phyloP scores from a whole-genome alignment of 139 green algal species.

The Micromonas commoda region DNA sequence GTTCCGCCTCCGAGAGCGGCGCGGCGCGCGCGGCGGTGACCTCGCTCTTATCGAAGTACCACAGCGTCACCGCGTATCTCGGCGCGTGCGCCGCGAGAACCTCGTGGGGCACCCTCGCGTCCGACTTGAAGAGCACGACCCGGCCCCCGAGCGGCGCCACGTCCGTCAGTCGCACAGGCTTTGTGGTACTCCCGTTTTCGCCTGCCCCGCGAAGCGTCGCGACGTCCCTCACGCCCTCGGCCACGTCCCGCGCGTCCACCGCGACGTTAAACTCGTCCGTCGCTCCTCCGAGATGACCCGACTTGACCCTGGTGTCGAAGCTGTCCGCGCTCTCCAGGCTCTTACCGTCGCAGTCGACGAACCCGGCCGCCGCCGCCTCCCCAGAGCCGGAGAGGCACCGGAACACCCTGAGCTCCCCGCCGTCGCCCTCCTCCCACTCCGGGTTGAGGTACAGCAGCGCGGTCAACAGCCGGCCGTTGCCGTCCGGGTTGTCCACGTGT shows the following conservation, averaged over 20 bases:
- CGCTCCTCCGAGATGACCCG: neutral
- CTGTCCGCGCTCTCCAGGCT: neutral
- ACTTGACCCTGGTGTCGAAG: neutral
- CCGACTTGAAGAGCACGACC: neutral
- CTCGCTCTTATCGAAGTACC: slow-evolving; percentile 3
- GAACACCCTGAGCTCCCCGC: neutral
- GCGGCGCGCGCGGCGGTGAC: neutral
- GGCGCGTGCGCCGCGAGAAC: neutral
- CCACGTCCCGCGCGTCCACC: neutral
- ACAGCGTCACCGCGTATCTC: slow-evolving; percentile 5
- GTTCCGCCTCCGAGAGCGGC: neutral
- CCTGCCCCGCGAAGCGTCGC: neutral
- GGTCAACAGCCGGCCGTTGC: neutral
- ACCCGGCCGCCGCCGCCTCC: neutral
- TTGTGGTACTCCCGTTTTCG: neutral
- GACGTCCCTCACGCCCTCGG: neutral
- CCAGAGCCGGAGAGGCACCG: neutral
- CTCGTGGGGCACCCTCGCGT: slow-evolving; percentile 4
- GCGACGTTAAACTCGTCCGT: neutral
- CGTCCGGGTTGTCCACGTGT: neutral
- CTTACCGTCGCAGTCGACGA: neutral
- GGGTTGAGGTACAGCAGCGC: neutral
- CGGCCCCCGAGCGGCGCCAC: neutral
- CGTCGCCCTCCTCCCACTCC: slow-evolving; percentile 1
- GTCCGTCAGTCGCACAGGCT: neutral